phyloP scores from a whole-genome alignment of 495 filamentous ascomycete genomes.

The Daldinia decipiens region DNA sequence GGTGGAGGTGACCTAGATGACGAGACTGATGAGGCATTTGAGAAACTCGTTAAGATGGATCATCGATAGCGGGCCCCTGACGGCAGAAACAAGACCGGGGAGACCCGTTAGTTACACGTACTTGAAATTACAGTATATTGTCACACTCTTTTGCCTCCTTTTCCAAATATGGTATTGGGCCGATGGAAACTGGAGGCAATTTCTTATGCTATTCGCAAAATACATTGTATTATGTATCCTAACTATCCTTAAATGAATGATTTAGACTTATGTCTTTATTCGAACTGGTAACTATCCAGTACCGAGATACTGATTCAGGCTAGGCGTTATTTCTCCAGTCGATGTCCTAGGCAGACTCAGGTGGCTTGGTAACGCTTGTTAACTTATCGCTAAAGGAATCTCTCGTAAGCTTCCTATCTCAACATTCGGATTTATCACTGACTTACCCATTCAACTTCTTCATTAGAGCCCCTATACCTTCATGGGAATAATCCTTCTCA shows the following conservation, averaged over 20 bases:
- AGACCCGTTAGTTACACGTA: not conserved
- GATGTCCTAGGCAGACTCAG: constrained; percentile 36
- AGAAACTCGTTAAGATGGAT: constrained; percentile 26
- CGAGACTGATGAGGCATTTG: constrained; percentile 28
- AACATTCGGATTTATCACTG: not conserved
- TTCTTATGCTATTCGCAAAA: not conserved
- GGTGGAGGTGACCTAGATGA: constrained; percentile 21
- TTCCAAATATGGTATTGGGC: not conserved
- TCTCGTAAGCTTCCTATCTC: not conserved
- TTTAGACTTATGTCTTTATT: not conserved
- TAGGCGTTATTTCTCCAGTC: not conserved
- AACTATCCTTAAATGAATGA: not conserved
- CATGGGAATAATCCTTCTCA: constrained; percentile 62
- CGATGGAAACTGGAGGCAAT: too few relatives aligned
- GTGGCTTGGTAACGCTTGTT: constrained; percentile 53
- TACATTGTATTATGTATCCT: not conserved
- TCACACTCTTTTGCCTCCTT: not conserved
- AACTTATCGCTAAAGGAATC: constrained; percentile 47
- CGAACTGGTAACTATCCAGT: too few relatives aligned
- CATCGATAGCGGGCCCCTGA: constrained; percentile 4
- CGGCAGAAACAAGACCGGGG: not conserved
- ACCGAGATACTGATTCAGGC: not conserved
- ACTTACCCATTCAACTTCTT: constrained; percentile 59
- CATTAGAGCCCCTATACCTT: constrained; percentile 58
- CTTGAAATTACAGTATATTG: not conserved